Base-by-base conservation (phyloP, 1,284 basidiomycete species). In the Clitocybe nebularis region DNA sequence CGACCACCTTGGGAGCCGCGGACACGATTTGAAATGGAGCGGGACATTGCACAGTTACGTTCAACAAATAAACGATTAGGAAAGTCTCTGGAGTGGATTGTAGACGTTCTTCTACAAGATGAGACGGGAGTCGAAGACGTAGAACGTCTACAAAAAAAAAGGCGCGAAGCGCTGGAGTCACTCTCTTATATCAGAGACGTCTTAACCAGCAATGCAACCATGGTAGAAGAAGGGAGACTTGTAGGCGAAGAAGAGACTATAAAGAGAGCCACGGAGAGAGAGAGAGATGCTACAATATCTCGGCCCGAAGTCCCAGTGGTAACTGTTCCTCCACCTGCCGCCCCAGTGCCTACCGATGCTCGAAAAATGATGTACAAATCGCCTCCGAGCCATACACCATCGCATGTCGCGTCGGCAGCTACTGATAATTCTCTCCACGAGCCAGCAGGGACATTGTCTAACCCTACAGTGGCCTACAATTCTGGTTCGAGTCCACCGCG, bases 121-220 rank as follows among this genome's bases (percentile, higher is more conserved):
- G 77, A 78, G 53, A 66, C 64, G 17, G 68, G 68, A 23, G 59
- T 58, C 10, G 55, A 55, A 24, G 66, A 74, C 43, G 56, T 63
- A 21, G 68, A 67, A 34, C 56, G 57, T 22, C 56, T 68, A 49
- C 66, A 70, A 53, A 64, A 63, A 30, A 68, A 72, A 51, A 82
- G 75, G 57, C 70, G 70, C 32, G 81, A 87, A 56, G 84, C 88
- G 0, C 56, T 90, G 40, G 84, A 87, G 53, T 79, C 80, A 10
- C 64, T 90, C 33, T 70, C 81, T 5, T 85, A 89, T 61, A 79
- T 89, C 43, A 70, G 82, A 47, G 85, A 89, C 51, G 68, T 87
- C n/a, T 63, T 90, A 30, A 71, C 74, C 45, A 75, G 77, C 25
- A 67, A 70, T 34, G 63, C 71, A 2, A 58, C 60, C 20, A 66